phyloP scores from a whole-genome alignment of 257 asterid species.

The Datura wrightii region DNA sequence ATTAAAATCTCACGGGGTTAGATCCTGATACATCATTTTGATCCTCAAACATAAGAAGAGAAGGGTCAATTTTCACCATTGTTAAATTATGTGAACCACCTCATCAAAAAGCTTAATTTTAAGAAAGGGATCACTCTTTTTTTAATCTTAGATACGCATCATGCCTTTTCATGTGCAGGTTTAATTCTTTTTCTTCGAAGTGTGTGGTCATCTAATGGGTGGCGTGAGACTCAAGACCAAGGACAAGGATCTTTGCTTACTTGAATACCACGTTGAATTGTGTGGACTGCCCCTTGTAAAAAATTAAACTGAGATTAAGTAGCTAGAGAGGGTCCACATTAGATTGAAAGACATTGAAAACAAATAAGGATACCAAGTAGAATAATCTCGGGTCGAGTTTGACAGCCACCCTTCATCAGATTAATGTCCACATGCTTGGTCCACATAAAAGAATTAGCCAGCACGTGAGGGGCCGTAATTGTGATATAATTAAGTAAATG shows the following conservation, averaged over 20 bases:
- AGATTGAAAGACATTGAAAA: conserved; percentile 7
- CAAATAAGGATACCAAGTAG: neutral
- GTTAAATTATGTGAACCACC: neutral
- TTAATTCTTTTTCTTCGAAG: neutral
- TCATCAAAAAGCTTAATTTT: neutral
- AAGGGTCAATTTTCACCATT: conserved; percentile 15
- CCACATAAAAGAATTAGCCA: neutral
- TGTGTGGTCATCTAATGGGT: neutral
- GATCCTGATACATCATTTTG: neutral
- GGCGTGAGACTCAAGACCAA: neutral
- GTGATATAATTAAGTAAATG: neutral
- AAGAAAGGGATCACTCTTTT: neutral
- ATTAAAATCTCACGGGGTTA: neutral
- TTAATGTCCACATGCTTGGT: neutral
- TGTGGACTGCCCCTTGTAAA: neutral
- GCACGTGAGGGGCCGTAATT: neutral
- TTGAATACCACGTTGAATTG: neutral
- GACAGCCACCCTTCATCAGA: neutral
- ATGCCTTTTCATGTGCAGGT: neutral
- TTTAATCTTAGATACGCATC: neutral
- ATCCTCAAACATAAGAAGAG: neutral
- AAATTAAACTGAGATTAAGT: conserved; percentile 7
- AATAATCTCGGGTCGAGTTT: neutral
- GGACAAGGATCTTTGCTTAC: conserved; percentile 15
- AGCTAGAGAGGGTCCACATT: neutral